Conservation (phyloP, 768 basidiomycete genomes). For the Lyophyllum semitale region DNA sequence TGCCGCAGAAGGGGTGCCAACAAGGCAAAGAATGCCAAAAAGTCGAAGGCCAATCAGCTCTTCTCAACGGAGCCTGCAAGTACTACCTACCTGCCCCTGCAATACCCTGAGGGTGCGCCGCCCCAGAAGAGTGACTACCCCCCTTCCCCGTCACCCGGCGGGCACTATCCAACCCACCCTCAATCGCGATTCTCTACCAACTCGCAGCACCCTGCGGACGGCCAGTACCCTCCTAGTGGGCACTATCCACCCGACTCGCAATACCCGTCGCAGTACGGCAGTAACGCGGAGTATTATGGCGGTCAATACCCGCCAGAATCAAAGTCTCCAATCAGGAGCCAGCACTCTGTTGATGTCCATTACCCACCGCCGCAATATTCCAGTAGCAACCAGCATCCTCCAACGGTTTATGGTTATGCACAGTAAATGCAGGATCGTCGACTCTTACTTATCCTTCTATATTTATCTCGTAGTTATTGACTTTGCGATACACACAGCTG, state of each 20-base stretch:
- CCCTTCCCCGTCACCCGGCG: conserved; percentile 6
- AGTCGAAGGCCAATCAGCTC: conserved; percentile 15
- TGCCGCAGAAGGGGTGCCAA: conserved; percentile 45
- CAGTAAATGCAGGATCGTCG: not conserved
- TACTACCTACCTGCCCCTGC: conserved; percentile 33
- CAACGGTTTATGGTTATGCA: not conserved
- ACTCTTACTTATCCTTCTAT: not conserved
- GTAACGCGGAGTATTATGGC: conserved; percentile 3
- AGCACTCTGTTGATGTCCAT: not conserved
- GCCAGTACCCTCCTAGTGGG: conserved; percentile 6
- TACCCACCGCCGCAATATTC: conserved; percentile 3
- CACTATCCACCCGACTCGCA: not conserved
- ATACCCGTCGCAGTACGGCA: conserved; percentile 5
- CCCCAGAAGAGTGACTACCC: conserved; percentile 6
- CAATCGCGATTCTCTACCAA: not conserved
- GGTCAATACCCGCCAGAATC: not conserved
- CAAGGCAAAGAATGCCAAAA: conserved; percentile 3
- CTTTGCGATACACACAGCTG: conserved; percentile 6
- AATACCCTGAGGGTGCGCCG: conserved; percentile 20
- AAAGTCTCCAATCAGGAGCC: not conserved
- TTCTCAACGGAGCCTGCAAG: conserved; percentile 26
- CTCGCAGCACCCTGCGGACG: too few relatives aligned
- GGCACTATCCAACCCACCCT: not conserved
- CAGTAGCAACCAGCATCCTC: not conserved
- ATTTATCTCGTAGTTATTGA: conserved; percentile 6